Base-by-base conservation (phyloP, 106 monocot species). In the Xerophyta viscosa region DNA sequence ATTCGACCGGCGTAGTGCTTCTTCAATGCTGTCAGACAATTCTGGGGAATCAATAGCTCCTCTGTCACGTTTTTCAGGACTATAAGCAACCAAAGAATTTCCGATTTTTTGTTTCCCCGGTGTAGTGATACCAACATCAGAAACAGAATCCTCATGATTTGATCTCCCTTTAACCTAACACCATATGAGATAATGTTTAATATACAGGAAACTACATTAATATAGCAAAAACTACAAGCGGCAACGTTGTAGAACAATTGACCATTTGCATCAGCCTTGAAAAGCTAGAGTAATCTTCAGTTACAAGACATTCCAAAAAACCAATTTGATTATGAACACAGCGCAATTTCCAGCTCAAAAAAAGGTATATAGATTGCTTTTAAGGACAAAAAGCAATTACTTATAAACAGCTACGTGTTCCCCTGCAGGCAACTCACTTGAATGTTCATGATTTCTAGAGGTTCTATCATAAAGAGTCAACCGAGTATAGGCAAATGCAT, bases 1-100 rank as follows among this genome's bases (percentile, higher is more conserved):
- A 71, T 72, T 94, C 48, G 94, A 88, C 8, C 81, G 78, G 39
- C 88, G 88, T 65, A 94, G 52, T 26, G 94, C 94, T 52, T 85
- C 94, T 45, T 94, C 88, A 75, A 94, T 78, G 58, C 81, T 74
- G 6, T 60, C 66, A 13, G 77, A 64, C 84, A 94, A 74, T 50
- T 87, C 83, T 49, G 58, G 39, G 45, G 70, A 69, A 48, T 78
- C 70, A 31, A 53, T 33, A 54, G 76, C 76, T 8, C 36, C 20
- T 6, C 27, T 37, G 15, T 65, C 63, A n/a, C 46, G 36, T 46
- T 49, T 50, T 45, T 39, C 57, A 14, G 54, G 27, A 46, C 67
- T 50, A 53, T 80, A 69, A 28, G 56, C 55, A 24, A 62, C 29
- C 58, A 67, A 26, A 56, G 69, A 27, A 8, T 29, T 58, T 46